phyloP scores from a whole-genome alignment of 2,329 filamentous ascomycete genomes.

The Parasarocladium wereldwijsianum region DNA sequence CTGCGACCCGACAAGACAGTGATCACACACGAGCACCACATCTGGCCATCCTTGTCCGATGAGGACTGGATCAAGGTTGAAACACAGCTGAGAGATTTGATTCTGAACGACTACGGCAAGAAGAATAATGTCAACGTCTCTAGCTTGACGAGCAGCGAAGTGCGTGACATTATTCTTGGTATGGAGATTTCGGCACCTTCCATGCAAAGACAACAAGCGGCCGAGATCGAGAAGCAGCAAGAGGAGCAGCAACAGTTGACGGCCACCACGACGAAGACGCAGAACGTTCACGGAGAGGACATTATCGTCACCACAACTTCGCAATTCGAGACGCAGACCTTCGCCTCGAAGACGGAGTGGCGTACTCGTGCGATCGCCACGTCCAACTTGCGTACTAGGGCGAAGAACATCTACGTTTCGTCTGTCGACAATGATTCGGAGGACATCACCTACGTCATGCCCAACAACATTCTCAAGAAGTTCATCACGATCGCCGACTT shows the following conservation, averaged over 20 bases:
- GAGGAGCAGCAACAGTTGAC: slow-evolving; percentile 94
- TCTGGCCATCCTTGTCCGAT: slow-evolving; percentile 88
- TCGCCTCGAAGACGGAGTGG: slow-evolving; percentile 98
- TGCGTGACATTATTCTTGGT: slow-evolving; percentile 93
- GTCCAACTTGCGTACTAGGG: slow-evolving; percentile 79
- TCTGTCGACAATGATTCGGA: slow-evolving; percentile 87
- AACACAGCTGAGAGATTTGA: slow-evolving; percentile 85
- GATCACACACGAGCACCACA: slow-evolving; percentile 96
- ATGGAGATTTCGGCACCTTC: slow-evolving; percentile 99
- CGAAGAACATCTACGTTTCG: slow-evolving; percentile 98
- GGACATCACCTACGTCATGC: slow-evolving; percentile 94
- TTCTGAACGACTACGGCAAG: slow-evolving; percentile 97
- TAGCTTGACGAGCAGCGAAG: slow-evolving; percentile 90
- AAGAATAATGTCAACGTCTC: slow-evolving; percentile 99
- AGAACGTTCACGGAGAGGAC: slow-evolving; percentile 92
- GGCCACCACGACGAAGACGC: slow-evolving; percentile 93
- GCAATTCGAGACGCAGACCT: slow-evolving; percentile 93
- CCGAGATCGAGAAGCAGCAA: slow-evolving; percentile 98
- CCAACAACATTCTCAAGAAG: slow-evolving; percentile 94
- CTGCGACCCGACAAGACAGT: slow-evolving; percentile 94
- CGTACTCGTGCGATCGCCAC: slow-evolving; percentile 92
- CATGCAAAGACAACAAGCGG: slow-evolving; percentile 94
- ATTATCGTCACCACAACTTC: slow-evolving; percentile 98
- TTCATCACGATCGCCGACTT: slow-evolving; percentile 97
- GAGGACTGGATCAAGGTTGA: slow-evolving; percentile 99